Conservation (phyloP, 1,139 yeast genomes). For the Diutina catenulata region DNA sequence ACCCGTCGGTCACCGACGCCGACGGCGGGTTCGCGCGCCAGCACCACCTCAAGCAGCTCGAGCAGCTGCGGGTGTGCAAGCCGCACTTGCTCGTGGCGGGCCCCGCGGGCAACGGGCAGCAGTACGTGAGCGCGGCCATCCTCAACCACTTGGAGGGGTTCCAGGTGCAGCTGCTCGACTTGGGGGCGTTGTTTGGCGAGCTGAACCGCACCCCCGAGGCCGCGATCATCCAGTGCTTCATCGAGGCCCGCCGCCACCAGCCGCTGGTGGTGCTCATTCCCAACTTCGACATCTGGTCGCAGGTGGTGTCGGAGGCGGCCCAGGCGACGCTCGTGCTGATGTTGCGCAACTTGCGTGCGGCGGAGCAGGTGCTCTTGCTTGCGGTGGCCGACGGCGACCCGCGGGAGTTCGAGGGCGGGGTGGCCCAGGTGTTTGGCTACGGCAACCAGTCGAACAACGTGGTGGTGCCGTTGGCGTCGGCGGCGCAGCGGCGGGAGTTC, state of each 20-base stretch:
- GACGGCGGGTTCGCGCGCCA: slow-evolving; percentile 66
- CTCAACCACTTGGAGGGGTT: slow-evolving; percentile 80
- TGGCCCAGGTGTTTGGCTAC: slow-evolving; percentile 42
- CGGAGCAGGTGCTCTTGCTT: slow-evolving; percentile 65
- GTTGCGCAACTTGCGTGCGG: slow-evolving; percentile 55
- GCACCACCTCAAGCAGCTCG: slow-evolving; percentile 45
- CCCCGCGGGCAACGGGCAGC: slow-evolving; percentile 76
- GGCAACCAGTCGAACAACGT: slow-evolving; percentile 34
- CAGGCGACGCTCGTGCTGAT: slow-evolving; percentile 62
- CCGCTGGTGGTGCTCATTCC: slow-evolving; percentile 85
- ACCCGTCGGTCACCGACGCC: slow-evolving; percentile 39
- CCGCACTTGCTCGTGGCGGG: slow-evolving; percentile 78
- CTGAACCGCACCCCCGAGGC: slow-evolving; percentile 78
- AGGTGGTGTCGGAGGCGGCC: slow-evolving; percentile 56
- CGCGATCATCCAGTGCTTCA: slow-evolving; percentile 69
- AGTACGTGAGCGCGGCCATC: slow-evolving; percentile 73
- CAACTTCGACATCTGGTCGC: slow-evolving; percentile 67
- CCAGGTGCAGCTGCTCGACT: slow-evolving; percentile 77
- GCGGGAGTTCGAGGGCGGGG: slow-evolving; percentile 17
- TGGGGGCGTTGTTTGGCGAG: slow-evolving; percentile 70
- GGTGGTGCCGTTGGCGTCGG: slow-evolving; percentile 30
- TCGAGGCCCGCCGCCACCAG: slow-evolving; percentile 83
- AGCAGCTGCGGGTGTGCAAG: slow-evolving; percentile 61
- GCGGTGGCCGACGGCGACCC: slow-evolving; percentile 54
- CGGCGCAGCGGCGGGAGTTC: slow-evolving; percentile 32